Conservation (phyloP, 495 filamentous ascomycete species). For the Penicillium subrubescens region DNA sequence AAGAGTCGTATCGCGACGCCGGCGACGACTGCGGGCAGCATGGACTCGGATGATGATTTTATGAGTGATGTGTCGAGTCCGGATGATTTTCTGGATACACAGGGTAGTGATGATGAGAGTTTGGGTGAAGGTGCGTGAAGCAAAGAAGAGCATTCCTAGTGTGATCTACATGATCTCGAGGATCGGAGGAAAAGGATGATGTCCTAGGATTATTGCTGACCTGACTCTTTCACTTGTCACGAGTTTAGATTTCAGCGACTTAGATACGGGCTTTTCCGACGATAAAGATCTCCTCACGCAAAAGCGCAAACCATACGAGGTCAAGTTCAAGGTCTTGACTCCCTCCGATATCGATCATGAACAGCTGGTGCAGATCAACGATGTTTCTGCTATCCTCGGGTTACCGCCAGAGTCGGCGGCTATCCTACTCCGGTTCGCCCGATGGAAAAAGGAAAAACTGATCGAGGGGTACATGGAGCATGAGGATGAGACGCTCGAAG, state of each 20-base stretch:
- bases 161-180: background rate
- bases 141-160: background rate
- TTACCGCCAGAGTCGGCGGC: slow-evolving; percentile 84
- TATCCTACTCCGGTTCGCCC: slow-evolving; percentile 81
- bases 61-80: slow-evolving; percentile 83
- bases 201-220: background rate
- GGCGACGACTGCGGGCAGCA: slow-evolving; percentile 51
- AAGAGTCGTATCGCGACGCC: slow-evolving; percentile 45
- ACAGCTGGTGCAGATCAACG: slow-evolving; percentile 81
- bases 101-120: slow-evolving; percentile 78
- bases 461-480: slow-evolving; percentile 95
- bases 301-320: slow-evolving; percentile 75
- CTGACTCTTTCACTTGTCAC: background rate
- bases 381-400: slow-evolving; percentile 85
- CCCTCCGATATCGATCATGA: slow-evolving; percentile 78
- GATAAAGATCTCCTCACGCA: slow-evolving; percentile 74
- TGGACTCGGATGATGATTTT: slow-evolving; percentile 98
- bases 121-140: slow-evolving; percentile 72
- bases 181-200: background rate
- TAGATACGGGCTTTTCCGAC: slow-evolving; percentile 73
- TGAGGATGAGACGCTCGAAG: slow-evolving; percentile 74
- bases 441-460: slow-evolving; percentile 94
- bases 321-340: slow-evolving; percentile 77
- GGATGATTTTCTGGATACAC: slow-evolving; percentile 63
- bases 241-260: slow-evolving; percentile 70